Percentiles rank a stretch among this genome's conserved stretches.
phyloP scores from a whole-genome alignment of 1,284 basidiomycete genomes.

The Porodaedalea pini region DNA sequence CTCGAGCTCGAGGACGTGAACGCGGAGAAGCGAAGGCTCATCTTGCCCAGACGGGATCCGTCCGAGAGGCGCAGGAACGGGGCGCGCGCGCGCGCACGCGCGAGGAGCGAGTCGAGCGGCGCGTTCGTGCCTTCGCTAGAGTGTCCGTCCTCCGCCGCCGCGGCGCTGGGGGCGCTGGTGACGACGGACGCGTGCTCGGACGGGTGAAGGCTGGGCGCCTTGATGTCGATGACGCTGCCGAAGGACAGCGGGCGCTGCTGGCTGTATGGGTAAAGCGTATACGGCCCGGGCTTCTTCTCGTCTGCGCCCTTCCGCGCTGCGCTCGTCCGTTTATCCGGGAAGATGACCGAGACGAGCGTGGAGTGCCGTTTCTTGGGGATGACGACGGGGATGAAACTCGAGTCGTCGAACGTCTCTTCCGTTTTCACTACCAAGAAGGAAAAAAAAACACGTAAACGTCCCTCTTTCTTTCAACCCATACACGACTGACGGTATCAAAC shows the following conservation, averaged over 20 bases:
- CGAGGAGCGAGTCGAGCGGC: too few relatives aligned
- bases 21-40: slow-evolving; percentile 7
- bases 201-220: neutral
- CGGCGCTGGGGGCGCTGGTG: neutral
- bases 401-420: slow-evolving; percentile 16
- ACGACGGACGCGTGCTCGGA: neutral
- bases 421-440: slow-evolving; percentile 5
- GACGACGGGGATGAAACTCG: slow-evolving; percentile 14
- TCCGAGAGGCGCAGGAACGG: slow-evolving; percentile 5
- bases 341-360: slow-evolving; percentile 7
- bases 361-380: slow-evolving; percentile 3
- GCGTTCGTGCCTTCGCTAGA: neutral
- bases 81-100: neutral
- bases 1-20: slow-evolving; percentile 11
- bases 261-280: slow-evolving; percentile 2
- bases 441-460: neutral
- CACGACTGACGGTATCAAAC: neutral
- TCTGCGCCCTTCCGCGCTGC: neutral
- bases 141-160: neutral
- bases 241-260: neutral
- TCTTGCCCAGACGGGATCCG: neutral
- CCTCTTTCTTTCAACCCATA: neutral
- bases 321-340: slow-evolving; percentile 13
- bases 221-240: slow-evolving; percentile 11
- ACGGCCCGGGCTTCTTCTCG: neutral